These are phyloP conservation scores for Cladophialophora bantiana DNA, from an alignment of 2,329 filamentous ascomycete genomes.

Conservation along the genomic window DNA sequence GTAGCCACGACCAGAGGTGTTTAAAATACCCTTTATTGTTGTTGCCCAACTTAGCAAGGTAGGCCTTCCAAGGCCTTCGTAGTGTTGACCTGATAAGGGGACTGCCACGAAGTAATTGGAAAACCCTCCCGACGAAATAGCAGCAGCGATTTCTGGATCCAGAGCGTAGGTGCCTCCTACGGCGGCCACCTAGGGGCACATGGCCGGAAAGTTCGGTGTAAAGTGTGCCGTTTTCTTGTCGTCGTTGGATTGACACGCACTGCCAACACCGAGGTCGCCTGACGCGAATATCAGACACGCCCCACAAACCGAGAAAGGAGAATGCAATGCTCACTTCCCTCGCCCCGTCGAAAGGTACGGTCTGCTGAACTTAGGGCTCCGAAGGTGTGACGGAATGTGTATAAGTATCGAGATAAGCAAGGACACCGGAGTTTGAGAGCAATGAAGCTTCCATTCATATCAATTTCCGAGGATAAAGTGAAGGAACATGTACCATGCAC, in stretches of 20 bases:
- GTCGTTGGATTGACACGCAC: constrained; percentile 62
- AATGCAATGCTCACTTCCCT: constrained; percentile 68
- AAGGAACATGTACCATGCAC: neutral
- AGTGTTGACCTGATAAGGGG: constrained; percentile 55
- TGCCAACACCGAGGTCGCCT: constrained; percentile 68
- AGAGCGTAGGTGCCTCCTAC: constrained; percentile 65
- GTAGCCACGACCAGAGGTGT: constrained; percentile 63
- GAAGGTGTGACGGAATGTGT: neutral
- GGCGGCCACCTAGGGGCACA: constrained; percentile 68
- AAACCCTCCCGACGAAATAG: constrained; percentile 62
- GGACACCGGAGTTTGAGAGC: neutral
- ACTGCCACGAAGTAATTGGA: constrained; percentile 57
- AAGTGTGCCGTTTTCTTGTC: constrained; percentile 61
- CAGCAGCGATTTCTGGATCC: constrained; percentile 60
- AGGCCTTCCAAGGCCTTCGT: constrained; percentile 54
- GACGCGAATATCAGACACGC: constrained; percentile 69
- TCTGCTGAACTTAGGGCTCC: constrained; percentile 47
- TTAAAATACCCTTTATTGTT: constrained; percentile 57
- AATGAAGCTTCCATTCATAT: neutral
- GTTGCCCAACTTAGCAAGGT: constrained; percentile 52
- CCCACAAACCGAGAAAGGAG: constrained; percentile 69
- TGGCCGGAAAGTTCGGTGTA: constrained; percentile 62
- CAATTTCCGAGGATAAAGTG: neutral
- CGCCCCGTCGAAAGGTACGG: constrained; percentile 65
- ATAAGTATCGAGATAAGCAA: neutral